phyloP scores from a whole-genome alignment of 2,329 filamentous ascomycete genomes.

The Zarea fungicola region DNA sequence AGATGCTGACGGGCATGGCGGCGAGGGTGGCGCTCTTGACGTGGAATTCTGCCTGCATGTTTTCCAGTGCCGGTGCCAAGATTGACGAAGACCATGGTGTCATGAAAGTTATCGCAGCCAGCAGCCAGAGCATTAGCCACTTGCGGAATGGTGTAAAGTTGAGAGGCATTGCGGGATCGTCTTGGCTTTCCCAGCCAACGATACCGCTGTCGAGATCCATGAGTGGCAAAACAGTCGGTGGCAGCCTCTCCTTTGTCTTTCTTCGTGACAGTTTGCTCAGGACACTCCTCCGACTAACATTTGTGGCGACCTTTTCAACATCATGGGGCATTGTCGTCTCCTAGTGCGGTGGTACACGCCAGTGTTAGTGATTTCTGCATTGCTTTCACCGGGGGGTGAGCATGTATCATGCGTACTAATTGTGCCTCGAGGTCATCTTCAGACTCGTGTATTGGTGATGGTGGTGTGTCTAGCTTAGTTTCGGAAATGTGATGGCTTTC shows the following conservation, averaged over 20 bases:
- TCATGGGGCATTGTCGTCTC: constrained; percentile 6
- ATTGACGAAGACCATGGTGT: constrained; percentile 63
- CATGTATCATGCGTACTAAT: constrained; percentile 14
- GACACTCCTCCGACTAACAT: constrained; percentile 20
- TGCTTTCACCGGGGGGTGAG: neutral
- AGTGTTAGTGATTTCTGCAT: too few relatives aligned
- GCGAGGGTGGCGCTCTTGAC: constrained; percentile 35
- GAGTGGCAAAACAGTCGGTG: constrained; percentile 35
- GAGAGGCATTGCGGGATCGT: constrained; percentile 53
- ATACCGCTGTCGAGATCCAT: constrained; percentile 48
- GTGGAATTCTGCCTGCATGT: constrained; percentile 39
- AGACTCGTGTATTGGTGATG: constrained; percentile 11
- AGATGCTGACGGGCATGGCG: constrained; percentile 56
- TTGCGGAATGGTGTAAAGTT: constrained; percentile 53
- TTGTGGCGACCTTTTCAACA: constrained; percentile 19
- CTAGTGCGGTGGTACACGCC: too few relatives aligned
- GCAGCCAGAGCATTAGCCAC: constrained; percentile 51
- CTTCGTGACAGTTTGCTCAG: constrained; percentile 21
- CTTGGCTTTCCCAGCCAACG: constrained; percentile 55
- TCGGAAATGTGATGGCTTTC: constrained; percentile 12
- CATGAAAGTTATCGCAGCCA: constrained; percentile 59
- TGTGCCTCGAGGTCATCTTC: constrained; percentile 21
- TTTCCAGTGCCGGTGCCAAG: constrained; percentile 42
- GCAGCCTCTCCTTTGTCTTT: constrained; percentile 26
- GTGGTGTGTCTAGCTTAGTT: constrained; percentile 14